Conservation (phyloP, 2,329 filamentous ascomycete genomes). For the Xylariomycetidae sp. region DNA sequence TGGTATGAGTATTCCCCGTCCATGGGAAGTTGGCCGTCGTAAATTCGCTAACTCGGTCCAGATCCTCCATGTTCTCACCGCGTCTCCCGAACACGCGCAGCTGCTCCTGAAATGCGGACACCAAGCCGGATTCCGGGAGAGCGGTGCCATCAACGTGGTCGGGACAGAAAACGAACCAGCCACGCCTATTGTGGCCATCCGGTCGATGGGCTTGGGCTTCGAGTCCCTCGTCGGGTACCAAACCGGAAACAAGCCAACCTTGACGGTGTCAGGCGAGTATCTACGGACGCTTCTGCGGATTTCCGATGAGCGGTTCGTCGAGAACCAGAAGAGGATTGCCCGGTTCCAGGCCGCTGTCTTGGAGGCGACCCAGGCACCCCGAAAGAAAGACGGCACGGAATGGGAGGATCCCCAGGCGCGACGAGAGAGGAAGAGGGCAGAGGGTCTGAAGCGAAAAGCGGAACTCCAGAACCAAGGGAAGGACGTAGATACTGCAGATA, state of each 20-base stretch:
- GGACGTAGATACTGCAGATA: slow-evolving; percentile 18
- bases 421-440: slow-evolving; percentile 49
- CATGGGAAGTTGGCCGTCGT: neutral
- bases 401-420: slow-evolving; percentile 51
- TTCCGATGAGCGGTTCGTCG: slow-evolving; percentile 66
- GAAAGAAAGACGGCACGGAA: slow-evolving; percentile 31
- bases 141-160: slow-evolving; percentile 66
- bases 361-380: slow-evolving; percentile 23
- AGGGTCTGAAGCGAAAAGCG: slow-evolving; percentile 49
- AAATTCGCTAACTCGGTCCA: slow-evolving; percentile 28
- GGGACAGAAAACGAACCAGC: slow-evolving; percentile 28
- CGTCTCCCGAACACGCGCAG: slow-evolving; percentile 70
- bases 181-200: slow-evolving; percentile 74
- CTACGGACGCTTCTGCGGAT: slow-evolving; percentile 61
- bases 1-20: slow-evolving; percentile 56
- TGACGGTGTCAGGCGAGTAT: slow-evolving; percentile 60
- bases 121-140: slow-evolving; percentile 82
- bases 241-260: slow-evolving; percentile 31
- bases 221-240: slow-evolving; percentile 70
- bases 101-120: slow-evolving; percentile 68
- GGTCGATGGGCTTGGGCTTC: slow-evolving; percentile 75
- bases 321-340: slow-evolving; percentile 62
- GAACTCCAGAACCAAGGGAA: slow-evolving; percentile 24
- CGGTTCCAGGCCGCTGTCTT: slow-evolving; percentile 53
- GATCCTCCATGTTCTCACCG: slow-evolving; percentile 84